Evolutionary conservation across 345 rosid genomes (phyloP), one percentile per base, ranked within the genome.

Genomic region (Gossypium arboreum): DNA sequence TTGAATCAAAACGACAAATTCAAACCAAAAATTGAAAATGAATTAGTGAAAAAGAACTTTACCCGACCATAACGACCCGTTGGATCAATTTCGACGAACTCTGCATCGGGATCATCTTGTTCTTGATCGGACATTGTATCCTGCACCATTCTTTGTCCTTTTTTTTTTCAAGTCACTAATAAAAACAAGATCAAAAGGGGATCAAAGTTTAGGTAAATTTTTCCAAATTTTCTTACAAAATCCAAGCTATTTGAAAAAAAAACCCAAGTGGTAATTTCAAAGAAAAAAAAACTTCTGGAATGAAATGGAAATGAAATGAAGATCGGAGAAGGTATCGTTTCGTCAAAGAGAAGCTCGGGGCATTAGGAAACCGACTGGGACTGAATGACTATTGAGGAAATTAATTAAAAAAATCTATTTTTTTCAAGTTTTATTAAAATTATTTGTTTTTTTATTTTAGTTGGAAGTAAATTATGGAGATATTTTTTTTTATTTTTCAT

Each of bases 1-100:
- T 34, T 5, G 50, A 7, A 17, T 25, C 62, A 65, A 8, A 45
- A 78, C 44, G 6, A 7, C 1, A 52, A 52, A 34, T 34, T 5
- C 41, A 52, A 51, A 51, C 7, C 56, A 51, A n/a, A 51, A 39
- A 25, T 5, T 34, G 41, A 61, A 77, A 27, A 63, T 60, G 13
- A 34, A 64, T 34, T 9, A 2, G 56, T 51, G 59, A 69, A 39
- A 16, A 27, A 16, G 41, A 17, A 76, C 95, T 78, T 34, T 80
- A 95, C 99, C 88, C 99, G 89, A 79, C 91, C 85, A 73, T 95
- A 95, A 17, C 99, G 98, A 78, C 91, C 88, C 67, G 92, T 79
- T 18, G 98, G 98, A 81, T 95, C 98, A 80, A 80, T 79, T 79
- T 95, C 99, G 13, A 84, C 93, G 80, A 91, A 89, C 54, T 86